Percentiles rank a stretch among this genome's conserved stretches.
phyloP scores from a whole-genome alignment of 2,329 filamentous ascomycete genomes.

The Cladosporium sp. region DNA sequence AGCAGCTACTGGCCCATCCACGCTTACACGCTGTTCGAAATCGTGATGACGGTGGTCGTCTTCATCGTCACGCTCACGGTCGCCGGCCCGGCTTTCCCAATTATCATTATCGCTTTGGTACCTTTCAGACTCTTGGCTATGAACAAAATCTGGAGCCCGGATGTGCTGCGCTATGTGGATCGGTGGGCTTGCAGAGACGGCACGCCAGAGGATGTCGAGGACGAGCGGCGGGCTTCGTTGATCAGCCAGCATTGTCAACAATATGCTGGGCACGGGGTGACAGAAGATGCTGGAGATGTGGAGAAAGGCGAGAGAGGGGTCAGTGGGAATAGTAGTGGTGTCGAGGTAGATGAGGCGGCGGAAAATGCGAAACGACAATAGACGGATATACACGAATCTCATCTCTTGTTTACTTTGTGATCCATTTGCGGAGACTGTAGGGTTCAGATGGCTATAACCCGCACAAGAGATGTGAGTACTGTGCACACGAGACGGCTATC shows the following conservation, averaged over 20 bases:
- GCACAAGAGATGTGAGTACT: too few species aligned
- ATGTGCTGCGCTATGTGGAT: constrained; percentile 53
- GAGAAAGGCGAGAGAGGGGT: neutral
- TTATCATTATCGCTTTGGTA: constrained; percentile 62
- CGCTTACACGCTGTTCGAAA: constrained; percentile 55
- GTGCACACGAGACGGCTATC: too few species aligned
- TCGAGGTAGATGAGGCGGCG: neutral
- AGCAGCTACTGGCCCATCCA: constrained; percentile 52
- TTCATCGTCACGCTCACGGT: constrained; percentile 61
- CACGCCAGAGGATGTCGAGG: constrained; percentile 26
- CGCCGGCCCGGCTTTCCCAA: constrained; percentile 60
- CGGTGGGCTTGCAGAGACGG: constrained; percentile 39
- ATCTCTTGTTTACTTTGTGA: too few species aligned
- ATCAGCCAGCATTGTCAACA: neutral
- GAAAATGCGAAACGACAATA: neutral
- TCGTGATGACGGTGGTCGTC: constrained; percentile 56
- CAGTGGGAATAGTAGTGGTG: constrained; percentile 6
- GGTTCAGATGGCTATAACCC: too few species aligned
- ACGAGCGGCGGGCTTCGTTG: constrained; percentile 2
- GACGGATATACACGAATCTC: too few species aligned
- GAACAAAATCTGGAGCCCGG: constrained; percentile 56
- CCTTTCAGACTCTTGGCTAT: constrained; percentile 58
- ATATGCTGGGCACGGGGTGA: neutral
- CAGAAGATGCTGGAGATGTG: neutral
- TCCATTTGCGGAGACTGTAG: too few species aligned